phyloP scores from a whole-genome alignment of 305 asterid species.

The Euphrasia arctica region DNA sequence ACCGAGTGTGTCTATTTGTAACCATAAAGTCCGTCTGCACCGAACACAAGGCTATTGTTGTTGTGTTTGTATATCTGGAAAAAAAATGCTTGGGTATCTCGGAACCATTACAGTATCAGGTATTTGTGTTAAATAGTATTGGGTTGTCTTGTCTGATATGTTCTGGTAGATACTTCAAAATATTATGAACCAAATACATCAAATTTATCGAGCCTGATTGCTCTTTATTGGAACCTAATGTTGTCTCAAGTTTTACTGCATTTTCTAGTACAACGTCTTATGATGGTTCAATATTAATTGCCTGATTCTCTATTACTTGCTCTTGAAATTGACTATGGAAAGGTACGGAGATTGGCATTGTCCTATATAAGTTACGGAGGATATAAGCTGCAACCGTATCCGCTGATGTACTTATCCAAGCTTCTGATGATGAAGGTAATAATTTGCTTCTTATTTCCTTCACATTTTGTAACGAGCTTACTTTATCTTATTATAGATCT shows the following conservation, averaged over 20 bases:
- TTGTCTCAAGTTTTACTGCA: constrained; percentile 9
- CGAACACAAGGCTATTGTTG: not conserved
- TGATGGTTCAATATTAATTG: constrained; percentile 20
- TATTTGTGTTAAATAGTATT: not conserved
- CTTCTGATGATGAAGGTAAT: constrained; percentile 71
- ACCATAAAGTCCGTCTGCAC: constrained; percentile 5
- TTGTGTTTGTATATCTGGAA: constrained; percentile 1
- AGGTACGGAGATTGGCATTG: constrained; percentile 78
- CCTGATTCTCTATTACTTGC: constrained; percentile 20
- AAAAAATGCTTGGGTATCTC: too few species aligned
- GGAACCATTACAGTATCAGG: not conserved
- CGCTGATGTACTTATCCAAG: constrained; percentile 64
- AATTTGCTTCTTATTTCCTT: constrained; percentile 10
- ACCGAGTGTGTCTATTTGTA: constrained; percentile 1
- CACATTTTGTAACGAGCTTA: constrained; percentile 19
- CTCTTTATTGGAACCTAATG: constrained; percentile 16
- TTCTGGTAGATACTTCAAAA: constrained; percentile 5
- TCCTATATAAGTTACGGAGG: constrained; percentile 71
- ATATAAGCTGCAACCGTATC: constrained; percentile 88
- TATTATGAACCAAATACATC: constrained; percentile 9
- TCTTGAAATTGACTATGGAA: constrained; percentile 25
- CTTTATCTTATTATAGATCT: constrained; percentile 21
- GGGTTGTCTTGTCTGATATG: constrained; percentile 14
- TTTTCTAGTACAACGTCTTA: constrained; percentile 12
- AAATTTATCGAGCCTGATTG: constrained; percentile 14